Percentiles rank a stretch among this genome's conserved stretches.
Evolutionary conservation across 2,329 filamentous ascomycete genomes (phyloP).

Genomic region (Colletotrichum sp.): DNA sequence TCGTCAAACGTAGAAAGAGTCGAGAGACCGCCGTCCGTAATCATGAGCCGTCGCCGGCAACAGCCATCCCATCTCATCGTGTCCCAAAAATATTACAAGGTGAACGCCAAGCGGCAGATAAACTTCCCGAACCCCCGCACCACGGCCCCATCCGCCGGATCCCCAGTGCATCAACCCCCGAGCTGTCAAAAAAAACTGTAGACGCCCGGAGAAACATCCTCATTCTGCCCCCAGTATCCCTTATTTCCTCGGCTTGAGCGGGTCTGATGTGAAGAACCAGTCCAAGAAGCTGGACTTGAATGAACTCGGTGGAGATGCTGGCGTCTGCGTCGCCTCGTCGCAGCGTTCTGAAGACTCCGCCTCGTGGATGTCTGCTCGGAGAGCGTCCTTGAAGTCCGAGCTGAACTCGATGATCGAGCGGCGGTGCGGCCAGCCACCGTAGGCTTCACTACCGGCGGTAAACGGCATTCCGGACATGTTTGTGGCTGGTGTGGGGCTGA

Average conservation of each 20-base stretch:
- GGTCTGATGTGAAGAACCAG: not conserved
- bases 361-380: constrained; percentile 17
- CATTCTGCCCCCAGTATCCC: not conserved
- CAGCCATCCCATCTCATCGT: not conserved
- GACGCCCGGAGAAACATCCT: not conserved
- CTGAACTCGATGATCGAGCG: not conserved
- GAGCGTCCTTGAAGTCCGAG: constrained; percentile 7
- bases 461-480: constrained; percentile 6
- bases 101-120: not conserved
- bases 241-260: not conserved
- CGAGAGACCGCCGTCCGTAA: not conserved
- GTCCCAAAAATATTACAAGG: not conserved
- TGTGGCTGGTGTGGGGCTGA: not conserved
- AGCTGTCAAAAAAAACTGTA: not conserved
- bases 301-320: not conserved
- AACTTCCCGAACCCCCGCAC: not conserved
- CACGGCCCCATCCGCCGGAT: not conserved
- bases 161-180: not conserved
- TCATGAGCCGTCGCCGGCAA: not conserved
- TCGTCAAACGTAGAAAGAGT: not conserved
- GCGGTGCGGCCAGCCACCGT: not conserved
- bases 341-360: not conserved
- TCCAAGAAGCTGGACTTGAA: not conserved
- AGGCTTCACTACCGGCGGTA: constrained; percentile 6
- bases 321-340: not conserved